Percentiles rank a stretch among this genome's conserved stretches.
phyloP scores from a whole-genome alignment of 2,329 filamentous ascomycete genomes.

The Beauveria varroae region DNA sequence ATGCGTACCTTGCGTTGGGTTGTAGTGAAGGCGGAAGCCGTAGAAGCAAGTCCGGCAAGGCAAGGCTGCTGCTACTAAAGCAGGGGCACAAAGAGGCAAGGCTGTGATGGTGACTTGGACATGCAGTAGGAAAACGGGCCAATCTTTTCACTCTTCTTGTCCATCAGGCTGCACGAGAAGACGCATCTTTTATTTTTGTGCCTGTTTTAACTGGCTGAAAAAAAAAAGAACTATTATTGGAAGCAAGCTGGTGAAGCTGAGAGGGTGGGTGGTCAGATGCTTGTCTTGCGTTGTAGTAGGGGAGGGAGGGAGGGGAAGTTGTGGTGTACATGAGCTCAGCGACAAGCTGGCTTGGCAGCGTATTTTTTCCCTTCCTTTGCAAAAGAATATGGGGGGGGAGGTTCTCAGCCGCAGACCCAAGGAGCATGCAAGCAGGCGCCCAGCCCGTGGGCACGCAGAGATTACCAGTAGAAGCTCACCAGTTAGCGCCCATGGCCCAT shows the following conservation, averaged over 20 bases:
- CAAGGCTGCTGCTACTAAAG: background rate
- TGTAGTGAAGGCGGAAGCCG: background rate
- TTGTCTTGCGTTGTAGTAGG: background rate
- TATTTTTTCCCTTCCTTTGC: too few species aligned
- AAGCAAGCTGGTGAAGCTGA: background rate
- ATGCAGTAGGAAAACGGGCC: too few species aligned
- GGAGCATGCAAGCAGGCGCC: background rate
- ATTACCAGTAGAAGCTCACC: background rate
- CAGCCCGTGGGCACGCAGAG: too few species aligned
- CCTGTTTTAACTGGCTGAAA: background rate
- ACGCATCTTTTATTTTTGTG: background rate
- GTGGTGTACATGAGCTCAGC: background rate
- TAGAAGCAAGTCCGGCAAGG: background rate
- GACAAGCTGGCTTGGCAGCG: background rate
- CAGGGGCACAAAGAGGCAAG: background rate
- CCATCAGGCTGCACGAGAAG: background rate
- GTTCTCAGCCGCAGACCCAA: too few species aligned
- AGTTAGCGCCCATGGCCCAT: background rate
- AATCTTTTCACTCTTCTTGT: background rate
- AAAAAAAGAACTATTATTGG: background rate
- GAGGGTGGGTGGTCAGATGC: background rate
- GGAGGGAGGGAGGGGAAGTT: background rate
- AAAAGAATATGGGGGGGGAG: too few species aligned
- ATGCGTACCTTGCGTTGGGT: background rate
- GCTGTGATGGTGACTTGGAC: background rate